Evolutionary conservation across 352 stramenopile genomes (phyloP).

Genomic region (Phytophthora hibernalis): DNA sequence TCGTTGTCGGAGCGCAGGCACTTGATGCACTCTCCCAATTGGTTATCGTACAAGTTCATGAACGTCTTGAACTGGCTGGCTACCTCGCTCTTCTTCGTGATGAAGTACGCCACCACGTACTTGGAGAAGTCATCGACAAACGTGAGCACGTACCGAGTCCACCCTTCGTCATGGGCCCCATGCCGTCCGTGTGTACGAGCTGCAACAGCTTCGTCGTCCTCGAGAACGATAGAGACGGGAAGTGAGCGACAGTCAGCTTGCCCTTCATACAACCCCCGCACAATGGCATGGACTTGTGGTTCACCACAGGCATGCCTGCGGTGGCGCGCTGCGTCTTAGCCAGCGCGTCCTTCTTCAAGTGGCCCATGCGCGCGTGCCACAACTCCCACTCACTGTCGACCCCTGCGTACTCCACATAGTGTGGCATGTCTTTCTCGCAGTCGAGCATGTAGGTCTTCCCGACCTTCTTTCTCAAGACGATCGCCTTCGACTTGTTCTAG

Average conservation of each 20-base stretch:
- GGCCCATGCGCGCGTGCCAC: constrained; percentile 29
- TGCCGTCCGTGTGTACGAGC: constrained; percentile 31
- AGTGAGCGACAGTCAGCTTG: constrained; percentile 20
- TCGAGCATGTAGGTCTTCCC: constrained; percentile 25
- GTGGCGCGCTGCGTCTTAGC: constrained; percentile 16
- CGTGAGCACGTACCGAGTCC: constrained; percentile 18
- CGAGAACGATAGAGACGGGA: constrained; percentile 8
- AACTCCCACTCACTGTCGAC: constrained; percentile 28
- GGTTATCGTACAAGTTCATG: constrained; percentile 23
- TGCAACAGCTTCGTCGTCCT: constrained; percentile 29
- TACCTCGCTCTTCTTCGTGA: constrained; percentile 36
- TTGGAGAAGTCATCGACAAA: constrained; percentile 30
- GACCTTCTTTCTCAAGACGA: constrained; percentile 4
- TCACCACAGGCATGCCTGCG: constrained; percentile 6
- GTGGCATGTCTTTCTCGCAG: constrained; percentile 19
- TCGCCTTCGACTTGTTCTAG: constrained; percentile 1
- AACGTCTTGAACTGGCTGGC: constrained; percentile 15
- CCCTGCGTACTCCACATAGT: constrained; percentile 22
- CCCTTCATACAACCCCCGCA: constrained; percentile 31
- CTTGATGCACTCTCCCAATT: constrained; percentile 27
- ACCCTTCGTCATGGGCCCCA: constrained; percentile 27
- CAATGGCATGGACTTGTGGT: constrained; percentile 2
- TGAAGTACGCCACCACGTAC: constrained; percentile 28
- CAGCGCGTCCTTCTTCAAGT: constrained; percentile 1
- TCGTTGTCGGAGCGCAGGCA: constrained; percentile 39